Evolutionary conservation across 352 stramenopile genomes (phyloP), one percentile per base, ranked within the genome.

Genomic region (Globisporangium barbulae): DNA sequence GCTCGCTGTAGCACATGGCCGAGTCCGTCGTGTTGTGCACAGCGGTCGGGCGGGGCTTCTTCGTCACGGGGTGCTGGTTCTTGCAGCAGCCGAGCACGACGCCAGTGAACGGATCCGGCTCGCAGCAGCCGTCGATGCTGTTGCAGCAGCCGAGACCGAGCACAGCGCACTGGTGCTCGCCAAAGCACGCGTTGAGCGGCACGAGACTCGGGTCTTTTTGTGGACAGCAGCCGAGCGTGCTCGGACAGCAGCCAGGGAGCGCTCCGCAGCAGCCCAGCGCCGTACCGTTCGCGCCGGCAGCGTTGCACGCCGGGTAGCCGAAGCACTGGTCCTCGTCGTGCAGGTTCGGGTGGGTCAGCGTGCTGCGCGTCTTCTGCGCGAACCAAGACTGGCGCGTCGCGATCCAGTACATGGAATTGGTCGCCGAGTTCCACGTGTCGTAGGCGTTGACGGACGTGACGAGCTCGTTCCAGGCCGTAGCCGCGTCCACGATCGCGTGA

Each of bases 361-460:
- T 65, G 1, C 50, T 50, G 5, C 68, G 70, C 22, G 82, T 73
- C 53, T 75, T 82, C 53, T 88, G 72, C 15, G 65, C 65, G 25
- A 87, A 85, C 83, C 83, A 91, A 25, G 81, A 90, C 33, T 78
- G 81, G 5, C 83, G 76, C 49, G 85, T 92, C 0, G 83, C 85
- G 61, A 89, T 78, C 81, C 81, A 94, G 53, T 84, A 74, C 74
- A 92, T 74, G 19, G 85, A 74, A 63, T 94, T 92, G 0, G 79
- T 71, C n/a, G 67, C 73, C 25, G 83, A 91, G 50, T 87, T 90
- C 81, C 85, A 91, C 65, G 80, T 86, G 67, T 94, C 85, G 58
- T 84, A 92, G 2, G 58, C 65, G 35, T 69, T 70, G 25, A 90
- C 70, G 2, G 70, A 75, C 33, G 71, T 68, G 3, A 65, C 70